A percentile compares a stretch with the other conserved stretches of the same genome.
These are phyloP conservation scores for Dryas integrifolia DNA, from an alignment of 331 rosid species.

Conservation along the genomic window DNA sequence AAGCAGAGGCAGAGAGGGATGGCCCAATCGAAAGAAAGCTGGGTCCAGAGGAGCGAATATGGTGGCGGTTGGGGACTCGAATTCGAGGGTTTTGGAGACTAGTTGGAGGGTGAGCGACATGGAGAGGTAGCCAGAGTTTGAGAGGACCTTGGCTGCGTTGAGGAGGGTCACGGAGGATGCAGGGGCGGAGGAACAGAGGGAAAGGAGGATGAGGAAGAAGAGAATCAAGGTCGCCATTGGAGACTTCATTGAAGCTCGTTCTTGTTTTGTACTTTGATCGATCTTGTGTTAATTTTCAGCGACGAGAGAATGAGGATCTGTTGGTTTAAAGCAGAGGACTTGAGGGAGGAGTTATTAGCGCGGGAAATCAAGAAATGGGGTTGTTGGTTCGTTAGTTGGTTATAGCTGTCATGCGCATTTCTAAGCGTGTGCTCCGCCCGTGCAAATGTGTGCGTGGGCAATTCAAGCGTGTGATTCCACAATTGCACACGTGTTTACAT, in stretches of 20 bases:
- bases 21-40: conserved; percentile 35
- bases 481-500: background rate
- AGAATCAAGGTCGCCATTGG: conserved; percentile 10
- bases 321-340: background rate
- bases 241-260: background rate
- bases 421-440: background rate
- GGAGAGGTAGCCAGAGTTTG: conserved; percentile 39
- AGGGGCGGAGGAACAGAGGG: background rate
- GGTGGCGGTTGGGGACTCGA: conserved; percentile 36
- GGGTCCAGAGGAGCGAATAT: conserved; percentile 39
- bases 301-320: background rate
- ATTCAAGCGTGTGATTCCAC: background rate
- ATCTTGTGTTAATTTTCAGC: background rate
- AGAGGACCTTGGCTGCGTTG: conserved; percentile 28
- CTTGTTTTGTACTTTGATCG: background rate
- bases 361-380: conserved; percentile 14
- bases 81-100: conserved; percentile 19
- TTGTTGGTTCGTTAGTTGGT: conserved; percentile 4
- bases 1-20: conserved; percentile 34
- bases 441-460: background rate
- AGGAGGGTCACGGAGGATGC: conserved; percentile 12
- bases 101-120: conserved; percentile 44
- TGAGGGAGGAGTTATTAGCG: background rate
- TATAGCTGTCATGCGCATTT: background rate
- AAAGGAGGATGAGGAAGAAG: conserved; percentile 6